Evolutionary conservation across 805 yeast genomes (phyloP), one percentile per base, ranked within the genome.

Genomic region (Brettanomyces nanus): DNA sequence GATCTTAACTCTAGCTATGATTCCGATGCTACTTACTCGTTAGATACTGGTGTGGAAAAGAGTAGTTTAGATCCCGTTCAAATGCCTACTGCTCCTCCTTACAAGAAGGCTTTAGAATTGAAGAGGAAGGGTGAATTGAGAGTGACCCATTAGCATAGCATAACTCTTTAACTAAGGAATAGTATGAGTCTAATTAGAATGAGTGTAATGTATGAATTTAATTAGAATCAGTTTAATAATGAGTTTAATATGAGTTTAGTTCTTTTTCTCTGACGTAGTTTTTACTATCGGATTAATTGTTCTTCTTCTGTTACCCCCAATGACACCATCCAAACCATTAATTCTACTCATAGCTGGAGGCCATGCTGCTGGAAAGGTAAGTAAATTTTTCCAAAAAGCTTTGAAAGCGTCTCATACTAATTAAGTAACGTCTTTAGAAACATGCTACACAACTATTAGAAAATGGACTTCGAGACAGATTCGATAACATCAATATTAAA

Each of bases 41-140:
- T 79, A 28, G 30, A n/a, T 20, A 10, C 5, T 5, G 15, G 15
- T n/a, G 77, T 75, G 22, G 59, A 54, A 28, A 58, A 56, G 17
- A 47, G 59, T 13, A 79, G 86, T 41, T 62, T 92, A 43, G 94
- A 86, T 47, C 98, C 98, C 0, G 95, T 92, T 9, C 97, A 92
- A 53, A 68, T 77, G 58, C 98, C 98, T 6, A 89, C 96, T 1
- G 92, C 95, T 23, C 98, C 98, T 1, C 97, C 98, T 1, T 92
- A 92, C 61, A 90, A 90, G 62, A 75, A 76, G 41, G 98, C 97
- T 0, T 62, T 92, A 40, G 95, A 86, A 54, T 66, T 85, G 73
- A 86, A 85, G 61, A 71, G 95, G 52, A 72, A 71, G 40, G n/a
- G n/a, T n/a, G n/a, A n/a, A n/a, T n/a, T n/a, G n/a, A n/a, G n/a